These are phyloP conservation scores for Monosporozyma servazzii DNA, from an alignment of 805 yeast genomes.

Conservation along the genomic window DNA sequence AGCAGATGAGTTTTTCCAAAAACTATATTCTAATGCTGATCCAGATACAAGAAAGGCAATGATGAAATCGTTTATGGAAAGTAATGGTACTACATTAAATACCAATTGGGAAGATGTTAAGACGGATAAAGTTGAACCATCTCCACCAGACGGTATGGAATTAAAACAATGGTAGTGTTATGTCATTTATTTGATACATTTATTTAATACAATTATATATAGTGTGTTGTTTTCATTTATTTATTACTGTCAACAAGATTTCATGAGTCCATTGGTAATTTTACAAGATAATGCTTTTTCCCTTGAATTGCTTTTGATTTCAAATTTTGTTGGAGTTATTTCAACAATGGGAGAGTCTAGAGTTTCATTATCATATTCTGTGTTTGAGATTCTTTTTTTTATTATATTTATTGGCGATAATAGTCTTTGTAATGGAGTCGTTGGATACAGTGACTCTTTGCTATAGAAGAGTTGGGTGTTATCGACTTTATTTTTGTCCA, in stretches of 20 bases:
- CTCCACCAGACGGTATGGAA: slow-evolving; percentile 70
- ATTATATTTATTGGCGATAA: slow-evolving; percentile 3
- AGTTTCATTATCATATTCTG: background rate
- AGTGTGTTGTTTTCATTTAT: too few relatives aligned
- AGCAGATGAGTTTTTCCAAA: slow-evolving; percentile 63
- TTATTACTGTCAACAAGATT: background rate
- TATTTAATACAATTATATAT: background rate
- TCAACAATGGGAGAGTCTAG: background rate
- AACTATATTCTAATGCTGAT: slow-evolving; percentile 68
- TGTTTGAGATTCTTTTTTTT: background rate
- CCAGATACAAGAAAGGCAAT: slow-evolving; percentile 86
- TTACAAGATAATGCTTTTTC: background rate
- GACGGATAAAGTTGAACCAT: slow-evolving; percentile 49
- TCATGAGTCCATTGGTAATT: background rate
- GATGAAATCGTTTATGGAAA: slow-evolving; percentile 93
- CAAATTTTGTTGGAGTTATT: background rate
- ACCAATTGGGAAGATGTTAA: slow-evolving; percentile 90
- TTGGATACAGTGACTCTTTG: background rate
- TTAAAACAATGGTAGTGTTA: slow-evolving; percentile 40
- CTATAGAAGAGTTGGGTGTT: background rate
- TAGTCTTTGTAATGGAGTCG: slow-evolving; percentile 1
- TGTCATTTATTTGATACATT: background rate
- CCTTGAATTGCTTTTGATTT: background rate
- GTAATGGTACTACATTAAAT: slow-evolving; percentile 86
- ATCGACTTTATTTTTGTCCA: background rate